Conservation (phyloP, 441 rosid genomes). For the Melastoma candidum region DNA sequence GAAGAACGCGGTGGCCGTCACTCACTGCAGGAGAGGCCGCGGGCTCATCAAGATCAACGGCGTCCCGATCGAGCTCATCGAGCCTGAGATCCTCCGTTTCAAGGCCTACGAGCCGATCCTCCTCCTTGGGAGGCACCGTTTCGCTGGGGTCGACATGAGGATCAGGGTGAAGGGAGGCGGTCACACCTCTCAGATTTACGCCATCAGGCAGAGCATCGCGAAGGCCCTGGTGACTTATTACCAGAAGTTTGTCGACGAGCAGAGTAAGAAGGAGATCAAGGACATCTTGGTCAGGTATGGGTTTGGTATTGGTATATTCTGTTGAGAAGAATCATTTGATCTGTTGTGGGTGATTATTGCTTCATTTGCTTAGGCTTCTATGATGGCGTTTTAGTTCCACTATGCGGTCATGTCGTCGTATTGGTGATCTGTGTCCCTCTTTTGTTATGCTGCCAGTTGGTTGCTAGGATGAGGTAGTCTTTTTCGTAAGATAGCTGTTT, state of each 20-base stretch:
- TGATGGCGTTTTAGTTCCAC: no score
- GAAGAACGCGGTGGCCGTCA: slow-evolving; percentile 71
- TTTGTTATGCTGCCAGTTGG: no score
- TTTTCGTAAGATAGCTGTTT: no score
- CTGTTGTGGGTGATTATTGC: no score
- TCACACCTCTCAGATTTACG: slow-evolving; percentile 74
- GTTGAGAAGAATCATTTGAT: no score
- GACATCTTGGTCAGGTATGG: no score
- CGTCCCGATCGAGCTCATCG: slow-evolving; percentile 51
- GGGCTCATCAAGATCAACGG: slow-evolving; percentile 72
- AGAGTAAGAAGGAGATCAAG: slow-evolving; percentile 36
- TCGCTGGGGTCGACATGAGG: slow-evolving; percentile 62
- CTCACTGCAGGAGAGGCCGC: slow-evolving; percentile 54
- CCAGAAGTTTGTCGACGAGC: slow-evolving; percentile 69
- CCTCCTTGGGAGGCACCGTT: slow-evolving; percentile 54
- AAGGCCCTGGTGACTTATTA: slow-evolving; percentile 49
- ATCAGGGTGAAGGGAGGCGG: slow-evolving; percentile 69
- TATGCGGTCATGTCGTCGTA: no score
- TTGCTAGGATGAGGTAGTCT: no score
- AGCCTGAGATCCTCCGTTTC: slow-evolving; percentile 67
- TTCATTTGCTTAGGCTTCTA: no score
- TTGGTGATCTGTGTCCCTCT: no score
- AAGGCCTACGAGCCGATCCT: slow-evolving; percentile 59
- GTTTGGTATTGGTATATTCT: not conserved
- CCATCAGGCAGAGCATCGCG: slow-evolving; percentile 68